Evolutionary conservation across 306 rosid species (phyloP), one percentile per base, ranked within the genome.

Genomic region (Cucurbita moschata): DNA sequence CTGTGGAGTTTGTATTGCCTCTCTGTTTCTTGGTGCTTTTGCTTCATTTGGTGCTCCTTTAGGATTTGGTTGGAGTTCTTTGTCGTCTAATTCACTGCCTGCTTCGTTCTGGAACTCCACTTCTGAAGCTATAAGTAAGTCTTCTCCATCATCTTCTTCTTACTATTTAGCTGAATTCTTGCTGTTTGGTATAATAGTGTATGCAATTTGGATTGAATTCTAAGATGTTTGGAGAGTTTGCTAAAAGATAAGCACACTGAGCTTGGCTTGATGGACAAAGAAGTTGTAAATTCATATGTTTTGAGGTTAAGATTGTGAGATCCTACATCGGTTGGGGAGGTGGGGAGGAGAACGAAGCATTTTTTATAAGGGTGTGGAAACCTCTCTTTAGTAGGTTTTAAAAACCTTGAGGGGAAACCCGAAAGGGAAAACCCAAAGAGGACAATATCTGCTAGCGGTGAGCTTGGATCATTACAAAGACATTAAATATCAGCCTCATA

Each of bases 1-100:
- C 1, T 85, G 88, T 61, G 98, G 98, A 70, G 81, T 93, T 30
- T 88, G 98, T 72, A 84, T 93, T 16, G 82, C 97, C 40, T 80
- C 87, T 80, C 74, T 93, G 51, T 86, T 90, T 79, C 61, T 90
- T 73, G 96, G 97, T 71, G 82, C 92, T 77, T 83, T 93, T 44
- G 85, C 98, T 73, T 90, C 98, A 15, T 76, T 90, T 70, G 89
- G 87, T 40, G 26, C 15, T 7, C 52, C 89, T 61, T 82, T 87
- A 61, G 86, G 88, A 79, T 68, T 86, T 79, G 89, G 84, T 11
- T 83, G 88, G 15, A 19, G 79, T 55, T 82, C 89, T 21, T 87
- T 88, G 71, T 83, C 90, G 47, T 47, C 87, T 57, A 80, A 79
- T 71, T 80, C 87, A 23, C 13, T 70, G 78, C 47, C 76, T 67